Evolutionary conservation across 2,329 filamentous ascomycete genomes (phyloP), one percentile per base, ranked within the genome.

Genomic region (Colletotrichum sansevieriae): DNA sequence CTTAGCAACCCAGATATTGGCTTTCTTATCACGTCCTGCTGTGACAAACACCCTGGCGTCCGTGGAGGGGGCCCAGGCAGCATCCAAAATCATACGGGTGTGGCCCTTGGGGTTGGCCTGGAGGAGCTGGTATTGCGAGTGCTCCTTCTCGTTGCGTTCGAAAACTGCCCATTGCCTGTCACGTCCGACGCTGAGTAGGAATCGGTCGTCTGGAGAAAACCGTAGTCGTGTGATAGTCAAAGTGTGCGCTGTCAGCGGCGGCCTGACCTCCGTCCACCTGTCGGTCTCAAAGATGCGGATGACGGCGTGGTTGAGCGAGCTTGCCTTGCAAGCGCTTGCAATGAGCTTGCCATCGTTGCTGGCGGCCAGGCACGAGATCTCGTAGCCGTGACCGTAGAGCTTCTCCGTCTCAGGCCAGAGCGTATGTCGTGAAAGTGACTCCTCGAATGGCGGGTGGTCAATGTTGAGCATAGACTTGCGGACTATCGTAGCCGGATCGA

Each of bases 361-460:
- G 8, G 91, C 87, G 11, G 95, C 92, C 15, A 97, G 88, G 43
- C 93, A 92, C 2, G 94, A 97, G 57, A 99, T 95, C 79, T 99
- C 96, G 80, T 98, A 98, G 35, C 96, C 96, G 80, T 99, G 96
- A 2, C 96, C 96, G 80, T 99, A 99, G 1, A 99, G 87, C 82
- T 99, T 99, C 79, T 99, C 96, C 7, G 89, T 89, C 77, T 99
- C 96, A 3, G 96, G 96, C 94, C 95, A 99, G 37, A 99, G 88
- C 0, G 96, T 97, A 78, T 97, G 91, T 9, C 95, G 90, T 25
- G 94, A 92, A 2, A 99, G 88, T 63, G 93, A 91, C 78, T 98
- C 96, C 79, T 99, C 96, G 41, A 94, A 86, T 0, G 96, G 95
- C 11, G 96, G 95, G 72, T 92, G 90, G 47, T 88, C 81, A 60